phyloP scores from a whole-genome alignment of 257 asterid genomes.

The Misopates orontium region DNA sequence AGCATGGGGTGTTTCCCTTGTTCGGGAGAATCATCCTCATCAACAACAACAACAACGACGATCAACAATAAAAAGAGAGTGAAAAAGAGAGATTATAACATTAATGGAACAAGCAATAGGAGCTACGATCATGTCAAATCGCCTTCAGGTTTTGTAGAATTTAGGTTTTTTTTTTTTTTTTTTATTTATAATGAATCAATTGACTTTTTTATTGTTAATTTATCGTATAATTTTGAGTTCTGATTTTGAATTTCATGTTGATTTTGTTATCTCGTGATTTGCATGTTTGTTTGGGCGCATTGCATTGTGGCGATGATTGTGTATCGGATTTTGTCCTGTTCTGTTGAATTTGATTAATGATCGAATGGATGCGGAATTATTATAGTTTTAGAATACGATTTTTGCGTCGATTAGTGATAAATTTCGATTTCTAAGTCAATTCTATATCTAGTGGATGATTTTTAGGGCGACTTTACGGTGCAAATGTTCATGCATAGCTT shows the following conservation, averaged over 20 bases:
- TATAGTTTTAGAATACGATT: background rate
- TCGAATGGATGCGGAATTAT: background rate
- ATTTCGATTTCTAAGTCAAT: too few species aligned
- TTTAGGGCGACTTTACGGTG: too few species aligned
- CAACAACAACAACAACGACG: slow-evolving; percentile 23
- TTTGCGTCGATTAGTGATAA: too few species aligned
- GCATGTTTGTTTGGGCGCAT: background rate
- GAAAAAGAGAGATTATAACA: too few species aligned
- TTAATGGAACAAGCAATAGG: background rate
- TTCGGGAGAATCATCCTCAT: slow-evolving; percentile 52
- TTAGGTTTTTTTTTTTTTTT: background rate
- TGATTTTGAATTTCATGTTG: too few species aligned
- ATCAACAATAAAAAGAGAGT: too few species aligned
- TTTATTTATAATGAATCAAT: background rate
- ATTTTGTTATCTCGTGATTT: too few species aligned
- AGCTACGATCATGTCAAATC: slow-evolving; percentile 35
- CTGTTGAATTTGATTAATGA: slow-evolving; percentile 3
- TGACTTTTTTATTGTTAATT: background rate
- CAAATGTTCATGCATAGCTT: too few species aligned
- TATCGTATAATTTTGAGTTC: slow-evolving; percentile 6
- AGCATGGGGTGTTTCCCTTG: slow-evolving; percentile 77
- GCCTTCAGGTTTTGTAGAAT: slow-evolving; percentile 31
- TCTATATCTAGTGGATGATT: too few species aligned
- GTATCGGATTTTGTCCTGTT: slow-evolving; percentile 9
- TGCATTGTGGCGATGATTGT: background rate